Evolutionary conservation across 345 rosid genomes (phyloP), one percentile per base, ranked within the genome.

Genomic region (Citrus australasica): DNA sequence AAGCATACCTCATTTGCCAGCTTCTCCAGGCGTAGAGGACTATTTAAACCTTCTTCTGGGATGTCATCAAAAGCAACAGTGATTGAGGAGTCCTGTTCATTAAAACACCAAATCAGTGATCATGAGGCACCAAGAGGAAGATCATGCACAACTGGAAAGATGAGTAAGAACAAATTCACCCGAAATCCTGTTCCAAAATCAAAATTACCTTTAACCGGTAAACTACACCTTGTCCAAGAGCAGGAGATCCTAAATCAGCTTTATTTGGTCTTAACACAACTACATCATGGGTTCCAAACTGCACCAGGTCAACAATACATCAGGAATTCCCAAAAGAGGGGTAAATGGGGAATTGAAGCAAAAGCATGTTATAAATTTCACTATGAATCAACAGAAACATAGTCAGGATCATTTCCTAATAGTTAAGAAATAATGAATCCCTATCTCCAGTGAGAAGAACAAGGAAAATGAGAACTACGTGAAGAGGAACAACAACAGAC

Each of bases 211-310:
- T 94, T 28, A 95, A 73, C 59, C 94, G 87, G 77, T 95, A 94
- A 68, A 95, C 98, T 7, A 95, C 98, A 55, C 99, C 99, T 90
- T 96, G 99, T 2, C 94, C 99, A 56, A 96, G 90, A 71, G 95
- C 86, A 87, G 97, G 90, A 37, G 97, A 91, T 67, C 92, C 91
- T 79, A 88, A 78, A 86, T 92, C 97, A 61, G 99, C 88, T 83
- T 94, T 96, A 86, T 89, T 96, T 16, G 94, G 89, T 83, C 90
- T 96, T 76, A 96, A 75, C 25, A 92, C 91, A 69, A 94, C 98
- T 4, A 96, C 99, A 67, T 96, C 99, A 78, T 94, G 98, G 51
- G 91, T 90, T 74, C 99, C 89, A 84, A 94, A 92, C 93, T 91
- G 90, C 82, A 85, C 19, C 17, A 37, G 67, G 64, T 62, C 67